phyloP scores from a whole-genome alignment of 331 rosid genomes.

The Erythrophleum ivorense region DNA sequence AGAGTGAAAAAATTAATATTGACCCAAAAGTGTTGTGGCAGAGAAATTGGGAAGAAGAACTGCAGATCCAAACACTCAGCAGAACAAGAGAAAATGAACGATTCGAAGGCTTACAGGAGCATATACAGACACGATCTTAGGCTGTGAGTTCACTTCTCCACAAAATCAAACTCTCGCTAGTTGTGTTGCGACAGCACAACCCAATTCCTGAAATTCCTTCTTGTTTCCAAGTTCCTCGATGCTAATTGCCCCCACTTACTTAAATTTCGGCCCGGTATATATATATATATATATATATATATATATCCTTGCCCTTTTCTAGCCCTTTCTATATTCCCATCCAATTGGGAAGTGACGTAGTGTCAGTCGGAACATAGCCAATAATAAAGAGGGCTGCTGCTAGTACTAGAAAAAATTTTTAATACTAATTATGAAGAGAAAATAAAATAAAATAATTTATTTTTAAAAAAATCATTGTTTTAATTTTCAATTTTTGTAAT shows the following conservation, averaged over 20 bases:
- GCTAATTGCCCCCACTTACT: background rate
- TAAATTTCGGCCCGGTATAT: background rate
- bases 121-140: background rate
- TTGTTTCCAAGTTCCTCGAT: background rate
- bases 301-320: background rate
- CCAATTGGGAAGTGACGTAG: too few species aligned
- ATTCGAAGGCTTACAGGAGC: background rate
- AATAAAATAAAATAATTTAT: too few species aligned
- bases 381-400: too few species aligned
- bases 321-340: background rate
- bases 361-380: too few species aligned
- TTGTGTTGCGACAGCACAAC: slow-evolving; percentile 3
- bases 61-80: background rate
- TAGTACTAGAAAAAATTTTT: too few species aligned
- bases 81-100: background rate
- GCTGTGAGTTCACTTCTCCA: background rate
- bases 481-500: too few species aligned
- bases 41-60: slow-evolving; percentile 1
- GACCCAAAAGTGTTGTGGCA: background rate
- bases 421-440: too few species aligned
- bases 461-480: too few species aligned
- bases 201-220: background rate
- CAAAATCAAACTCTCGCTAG: slow-evolving; percentile 3
- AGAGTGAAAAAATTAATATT: background rate
- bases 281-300: too few species aligned